Evolutionary conservation across 805 yeast species (phyloP).

Genomic region (Wickerhamiella domercqiae): DNA sequence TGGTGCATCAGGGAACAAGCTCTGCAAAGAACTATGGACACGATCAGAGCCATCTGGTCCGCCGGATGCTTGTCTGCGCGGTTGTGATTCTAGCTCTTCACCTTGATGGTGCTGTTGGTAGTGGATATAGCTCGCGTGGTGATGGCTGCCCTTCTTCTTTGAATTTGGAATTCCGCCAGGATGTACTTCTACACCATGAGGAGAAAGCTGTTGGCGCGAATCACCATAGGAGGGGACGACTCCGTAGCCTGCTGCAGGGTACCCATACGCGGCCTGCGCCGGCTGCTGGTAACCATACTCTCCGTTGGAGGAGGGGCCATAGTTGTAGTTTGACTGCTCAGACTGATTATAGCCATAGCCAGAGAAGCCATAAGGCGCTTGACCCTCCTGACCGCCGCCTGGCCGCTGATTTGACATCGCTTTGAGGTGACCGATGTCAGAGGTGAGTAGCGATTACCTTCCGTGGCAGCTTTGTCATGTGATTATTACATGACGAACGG

Average conservation of each 20-base stretch:
- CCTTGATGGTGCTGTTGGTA: background rate
- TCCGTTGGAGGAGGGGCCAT: constrained; percentile 1
- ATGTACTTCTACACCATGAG: too few relatives aligned
- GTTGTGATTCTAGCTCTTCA: background rate
- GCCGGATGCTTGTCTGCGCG: background rate
- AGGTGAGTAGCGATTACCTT: too few relatives aligned
- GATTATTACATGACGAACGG: too few relatives aligned
- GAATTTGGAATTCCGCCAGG: background rate
- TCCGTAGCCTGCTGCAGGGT: constrained; percentile 8
- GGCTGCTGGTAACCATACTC: constrained; percentile 5
- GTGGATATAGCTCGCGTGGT: background rate
- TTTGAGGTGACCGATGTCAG: background rate
- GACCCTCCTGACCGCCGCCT: constrained; percentile 1
- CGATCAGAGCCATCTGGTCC: constrained; percentile 6
- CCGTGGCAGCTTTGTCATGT: too few relatives aligned
- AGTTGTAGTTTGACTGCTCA: constrained; percentile 6
- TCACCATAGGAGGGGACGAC: too few relatives aligned
- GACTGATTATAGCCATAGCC: constrained; percentile 6
- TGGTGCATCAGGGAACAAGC: constrained; percentile 15
- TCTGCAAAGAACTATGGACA: constrained; percentile 8
- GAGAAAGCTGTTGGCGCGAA: too few relatives aligned
- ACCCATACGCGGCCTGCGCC: constrained; percentile 6
- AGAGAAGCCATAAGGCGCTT: background rate
- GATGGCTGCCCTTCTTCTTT: constrained; percentile 1
- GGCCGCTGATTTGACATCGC: background rate